Percentiles rank a stretch among this genome's conserved stretches.
These are phyloP conservation scores for Pleodorina starrii DNA, from an alignment of 139 green algal species.

Conservation along the genomic window DNA sequence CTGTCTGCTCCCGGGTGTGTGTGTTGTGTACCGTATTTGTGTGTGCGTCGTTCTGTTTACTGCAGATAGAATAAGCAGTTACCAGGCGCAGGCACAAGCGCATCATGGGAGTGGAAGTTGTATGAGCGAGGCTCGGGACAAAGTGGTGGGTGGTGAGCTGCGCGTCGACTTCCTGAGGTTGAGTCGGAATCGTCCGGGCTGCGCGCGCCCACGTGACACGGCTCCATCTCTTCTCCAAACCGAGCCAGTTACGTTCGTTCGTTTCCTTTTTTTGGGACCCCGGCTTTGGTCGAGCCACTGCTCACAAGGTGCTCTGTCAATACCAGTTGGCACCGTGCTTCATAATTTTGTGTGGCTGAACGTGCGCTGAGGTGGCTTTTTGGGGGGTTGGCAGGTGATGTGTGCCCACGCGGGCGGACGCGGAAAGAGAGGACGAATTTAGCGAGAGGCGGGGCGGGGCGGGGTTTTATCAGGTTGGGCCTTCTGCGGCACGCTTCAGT, in stretches of 20 bases:
- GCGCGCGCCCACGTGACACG: neutral
- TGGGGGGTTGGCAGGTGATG: neutral
- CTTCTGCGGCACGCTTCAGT: neutral
- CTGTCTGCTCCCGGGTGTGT: no score
- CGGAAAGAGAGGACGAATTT: neutral
- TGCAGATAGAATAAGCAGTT: neutral
- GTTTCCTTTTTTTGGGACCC: neutral
- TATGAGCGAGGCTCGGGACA: no score
- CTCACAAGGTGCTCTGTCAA: no score
- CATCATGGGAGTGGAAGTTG: neutral
- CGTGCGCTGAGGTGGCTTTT: neutral
- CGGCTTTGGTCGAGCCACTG: neutral
- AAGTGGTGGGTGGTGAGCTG: neutral
- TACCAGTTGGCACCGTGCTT: neutral
- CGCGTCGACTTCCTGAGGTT: neutral
- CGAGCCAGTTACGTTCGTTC: neutral
- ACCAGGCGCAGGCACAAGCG: neutral
- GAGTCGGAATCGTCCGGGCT: neutral
- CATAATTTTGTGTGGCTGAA: neutral
- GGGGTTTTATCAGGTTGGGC: no score
- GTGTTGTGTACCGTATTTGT: neutral
- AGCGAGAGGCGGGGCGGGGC: no score
- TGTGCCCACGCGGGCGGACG: neutral
- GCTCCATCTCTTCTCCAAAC: neutral
- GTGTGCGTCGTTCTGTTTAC: neutral